phyloP scores from a whole-genome alignment of 495 filamentous ascomycete genomes.

The Neurospora cerealis region DNA sequence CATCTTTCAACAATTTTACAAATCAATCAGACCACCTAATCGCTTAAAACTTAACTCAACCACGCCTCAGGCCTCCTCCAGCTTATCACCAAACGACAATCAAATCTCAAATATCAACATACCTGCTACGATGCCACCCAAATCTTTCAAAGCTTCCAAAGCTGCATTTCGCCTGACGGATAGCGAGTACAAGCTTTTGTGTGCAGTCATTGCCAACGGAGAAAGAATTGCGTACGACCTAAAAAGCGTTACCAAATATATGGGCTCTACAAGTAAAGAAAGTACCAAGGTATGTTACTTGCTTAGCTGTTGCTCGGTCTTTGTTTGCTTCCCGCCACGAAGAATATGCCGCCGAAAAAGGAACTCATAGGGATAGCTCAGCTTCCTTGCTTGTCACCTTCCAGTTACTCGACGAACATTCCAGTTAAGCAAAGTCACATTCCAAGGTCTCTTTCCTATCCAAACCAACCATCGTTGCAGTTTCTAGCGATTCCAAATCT shows the following conservation, averaged over 20 bases:
- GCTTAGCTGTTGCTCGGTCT: background rate
- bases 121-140: background rate
- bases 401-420: background rate
- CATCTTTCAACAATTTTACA: background rate
- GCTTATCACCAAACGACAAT: background rate
- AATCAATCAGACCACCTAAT: background rate
- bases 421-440: background rate
- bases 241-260: background rate
- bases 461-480: background rate
- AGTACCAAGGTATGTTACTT: background rate
- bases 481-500: too few species aligned
- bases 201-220: background rate
- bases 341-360: background rate
- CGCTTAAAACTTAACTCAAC: background rate
- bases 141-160: background rate
- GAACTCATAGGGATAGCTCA: background rate
- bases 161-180: background rate
- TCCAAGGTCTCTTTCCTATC: background rate
- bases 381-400: background rate
- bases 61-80: background rate
- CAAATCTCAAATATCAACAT: background rate
- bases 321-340: background rate
- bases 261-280: background rate
- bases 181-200: background rate
- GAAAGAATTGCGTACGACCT: background rate